Conservation (phyloP, 371 early-diverging fungal genomes). For the Chytridiales sp. region DNA sequence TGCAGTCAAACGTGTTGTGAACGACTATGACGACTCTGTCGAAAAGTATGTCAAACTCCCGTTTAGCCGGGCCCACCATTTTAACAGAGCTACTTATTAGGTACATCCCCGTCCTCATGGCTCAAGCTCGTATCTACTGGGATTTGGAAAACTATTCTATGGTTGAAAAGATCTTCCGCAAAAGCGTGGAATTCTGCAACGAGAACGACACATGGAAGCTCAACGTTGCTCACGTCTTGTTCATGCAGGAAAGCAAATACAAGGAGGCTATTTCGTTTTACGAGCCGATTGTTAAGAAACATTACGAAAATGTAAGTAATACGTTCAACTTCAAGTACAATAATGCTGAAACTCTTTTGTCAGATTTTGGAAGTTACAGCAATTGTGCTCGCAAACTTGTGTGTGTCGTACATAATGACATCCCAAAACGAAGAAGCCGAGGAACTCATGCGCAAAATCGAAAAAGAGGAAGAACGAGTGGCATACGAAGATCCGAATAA, state of each 20-base stretch:
- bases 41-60: constrained; percentile 32
- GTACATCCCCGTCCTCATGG: constrained; percentile 58
- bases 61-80: constrained; percentile 6
- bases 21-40: constrained; percentile 53
- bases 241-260: constrained; percentile 62
- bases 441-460: constrained; percentile 57
- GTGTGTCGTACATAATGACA: constrained; percentile 61
- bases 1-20: constrained; percentile 43
- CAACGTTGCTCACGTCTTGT: constrained; percentile 60
- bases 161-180: constrained; percentile 57
- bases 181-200: constrained; percentile 55
- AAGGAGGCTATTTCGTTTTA: constrained; percentile 60
- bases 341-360: no score
- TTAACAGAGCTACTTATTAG: constrained; percentile 21
- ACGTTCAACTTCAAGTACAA: background rate
- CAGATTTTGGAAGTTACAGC: constrained; percentile 55
- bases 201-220: constrained; percentile 58
- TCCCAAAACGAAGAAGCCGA: constrained; percentile 61
- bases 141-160: constrained; percentile 51
- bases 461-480: constrained; percentile 58
- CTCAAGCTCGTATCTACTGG: constrained; percentile 61
- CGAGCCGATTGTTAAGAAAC: constrained; percentile 55
- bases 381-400: constrained; percentile 59
- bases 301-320: constrained; percentile 50
- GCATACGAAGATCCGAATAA: constrained; percentile 50